Evolutionary conservation across 2,329 filamentous ascomycete genomes (phyloP), one percentile per base, ranked within the genome.

Genomic region (Beauveria caledonica): DNA sequence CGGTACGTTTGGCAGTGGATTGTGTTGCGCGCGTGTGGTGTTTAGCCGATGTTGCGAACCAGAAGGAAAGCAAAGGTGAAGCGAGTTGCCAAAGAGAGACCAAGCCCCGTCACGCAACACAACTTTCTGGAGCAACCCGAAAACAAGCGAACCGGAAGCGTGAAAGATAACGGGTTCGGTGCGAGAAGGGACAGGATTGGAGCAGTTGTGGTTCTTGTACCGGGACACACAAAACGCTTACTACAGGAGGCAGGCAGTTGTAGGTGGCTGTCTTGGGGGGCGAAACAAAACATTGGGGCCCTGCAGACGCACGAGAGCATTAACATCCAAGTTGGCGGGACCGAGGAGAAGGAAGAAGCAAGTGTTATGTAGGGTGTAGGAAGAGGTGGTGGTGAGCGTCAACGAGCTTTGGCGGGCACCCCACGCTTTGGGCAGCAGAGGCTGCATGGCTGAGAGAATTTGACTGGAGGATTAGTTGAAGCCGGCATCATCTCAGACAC

Each of bases 311-410:
- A 45, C 42, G 44, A 60, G 49, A 51, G 66, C 64, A 57, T 65
- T 66, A 60, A 64, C 65, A 71, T 66, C 70, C 68, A 71, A 69
- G 69, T 67, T 70, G 70, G 67, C 68, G 70, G 71, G 68, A 70
- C 68, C 58, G 63, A 62, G 63, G 62, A 50, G 42, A 39, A 56
- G 45, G 62, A 17, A 56, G 58, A 48, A 51, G 52, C 46, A 62
- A 62, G 29, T 17, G 15, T 17, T 13, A 23, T 5, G 45, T 13
- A 25, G 13, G 19, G 64, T 65, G 27, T 11, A 17, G n/a, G 25
- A 19, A 6, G 29, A 23, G 39, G 36, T 44, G 56, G n/a, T 58
- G 56, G 15, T 44, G 48, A 21, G 48, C n/a, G n/a, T 36, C 48
- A 25, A 52, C 17, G 8, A 44, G 56, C 17, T 19, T 36, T 52